These are phyloP conservation scores for Cadophora sp. DNA, from an alignment of 2,329 filamentous ascomycete species.

Conservation along the genomic window DNA sequence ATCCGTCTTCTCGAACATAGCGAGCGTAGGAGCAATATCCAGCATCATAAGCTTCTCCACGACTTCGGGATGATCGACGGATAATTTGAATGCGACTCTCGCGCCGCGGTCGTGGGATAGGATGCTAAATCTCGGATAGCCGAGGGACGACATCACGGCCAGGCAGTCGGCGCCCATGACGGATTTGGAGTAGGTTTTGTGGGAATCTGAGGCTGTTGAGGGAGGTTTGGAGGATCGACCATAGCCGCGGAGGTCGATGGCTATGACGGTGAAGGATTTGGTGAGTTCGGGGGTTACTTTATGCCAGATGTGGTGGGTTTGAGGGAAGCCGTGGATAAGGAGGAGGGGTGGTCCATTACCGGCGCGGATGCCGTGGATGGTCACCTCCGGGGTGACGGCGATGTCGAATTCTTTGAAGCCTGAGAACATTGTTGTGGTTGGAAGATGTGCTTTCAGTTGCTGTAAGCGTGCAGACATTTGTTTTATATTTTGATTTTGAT, in stretches of 20 bases:
- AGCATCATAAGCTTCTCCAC: conserved; percentile 52
- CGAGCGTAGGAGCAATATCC: conserved; percentile 62
- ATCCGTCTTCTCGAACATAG: conserved; percentile 56
- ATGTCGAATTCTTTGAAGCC: conserved; percentile 50
- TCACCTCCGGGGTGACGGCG: conserved; percentile 47
- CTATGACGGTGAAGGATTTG: conserved; percentile 51
- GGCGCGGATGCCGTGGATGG: conserved; percentile 53
- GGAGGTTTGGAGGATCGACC: conserved; percentile 56
- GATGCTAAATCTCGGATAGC: conserved; percentile 52
- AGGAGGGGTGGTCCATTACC: conserved; percentile 50
- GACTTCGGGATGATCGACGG: conserved; percentile 49
- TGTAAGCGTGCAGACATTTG: not conserved
- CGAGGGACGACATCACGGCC: conserved; percentile 53
- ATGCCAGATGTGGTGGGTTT: conserved; percentile 61
- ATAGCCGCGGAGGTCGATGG: conserved; percentile 59
- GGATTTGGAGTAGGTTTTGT: conserved; percentile 53
- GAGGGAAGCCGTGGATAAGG: conserved; percentile 59
- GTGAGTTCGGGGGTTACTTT: conserved; percentile 50
- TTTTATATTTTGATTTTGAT: not conserved
- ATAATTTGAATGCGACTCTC: conserved; percentile 59
- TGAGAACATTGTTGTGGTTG: conserved; percentile 49
- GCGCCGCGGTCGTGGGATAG: conserved; percentile 65
- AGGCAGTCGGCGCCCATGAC: conserved; percentile 57
- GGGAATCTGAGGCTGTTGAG: conserved; percentile 17
- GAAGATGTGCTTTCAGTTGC: not conserved